phyloP scores from a whole-genome alignment of 352 stramenopile genomes.

The Saprolegnia parasitica region DNA sequence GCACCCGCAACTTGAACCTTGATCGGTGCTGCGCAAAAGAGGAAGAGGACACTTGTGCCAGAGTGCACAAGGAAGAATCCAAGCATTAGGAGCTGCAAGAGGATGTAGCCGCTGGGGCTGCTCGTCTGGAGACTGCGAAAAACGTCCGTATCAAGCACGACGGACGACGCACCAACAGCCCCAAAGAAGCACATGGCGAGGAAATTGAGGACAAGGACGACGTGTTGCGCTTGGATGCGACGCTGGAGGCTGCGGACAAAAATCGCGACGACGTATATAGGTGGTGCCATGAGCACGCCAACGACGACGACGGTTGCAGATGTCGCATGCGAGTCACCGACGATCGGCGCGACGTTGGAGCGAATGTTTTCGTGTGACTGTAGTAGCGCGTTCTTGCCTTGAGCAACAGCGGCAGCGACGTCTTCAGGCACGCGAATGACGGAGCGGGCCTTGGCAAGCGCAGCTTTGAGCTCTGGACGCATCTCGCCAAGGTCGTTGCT shows the following conservation, averaged over 20 bases:
- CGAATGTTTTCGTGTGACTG: constrained; percentile 17
- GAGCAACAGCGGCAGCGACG: constrained; percentile 8
- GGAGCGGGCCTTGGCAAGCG: constrained; percentile 9
- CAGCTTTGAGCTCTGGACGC: constrained; percentile 19
- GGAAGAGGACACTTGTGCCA: background rate
- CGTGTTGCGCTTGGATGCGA: constrained; percentile 19
- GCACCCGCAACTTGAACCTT: background rate
- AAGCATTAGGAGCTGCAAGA: constrained; percentile 18
- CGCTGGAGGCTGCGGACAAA: constrained; percentile 23
- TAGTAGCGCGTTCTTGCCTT: constrained; percentile 16
- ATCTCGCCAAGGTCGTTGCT: constrained; percentile 25
- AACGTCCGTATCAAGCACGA: constrained; percentile 17
- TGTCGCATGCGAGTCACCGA: constrained; percentile 17
- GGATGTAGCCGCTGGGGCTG: background rate
- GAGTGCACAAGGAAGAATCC: constrained; percentile 14
- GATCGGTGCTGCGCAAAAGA: background rate
- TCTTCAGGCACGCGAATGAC: constrained; percentile 20
- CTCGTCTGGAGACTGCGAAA: constrained; percentile 14
- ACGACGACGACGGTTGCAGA: constrained; percentile 11
- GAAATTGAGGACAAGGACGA: constrained; percentile 28
- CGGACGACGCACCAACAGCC: constrained; percentile 5
- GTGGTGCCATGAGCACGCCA: constrained; percentile 11
- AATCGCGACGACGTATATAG: constrained; percentile 16
- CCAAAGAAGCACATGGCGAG: constrained; percentile 25
- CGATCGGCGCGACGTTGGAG: constrained; percentile 3